Evolutionary conservation across 768 basidiomycete species (phyloP), one percentile per base, ranked within the genome.

Genomic region (Lentinula detonsa): DNA sequence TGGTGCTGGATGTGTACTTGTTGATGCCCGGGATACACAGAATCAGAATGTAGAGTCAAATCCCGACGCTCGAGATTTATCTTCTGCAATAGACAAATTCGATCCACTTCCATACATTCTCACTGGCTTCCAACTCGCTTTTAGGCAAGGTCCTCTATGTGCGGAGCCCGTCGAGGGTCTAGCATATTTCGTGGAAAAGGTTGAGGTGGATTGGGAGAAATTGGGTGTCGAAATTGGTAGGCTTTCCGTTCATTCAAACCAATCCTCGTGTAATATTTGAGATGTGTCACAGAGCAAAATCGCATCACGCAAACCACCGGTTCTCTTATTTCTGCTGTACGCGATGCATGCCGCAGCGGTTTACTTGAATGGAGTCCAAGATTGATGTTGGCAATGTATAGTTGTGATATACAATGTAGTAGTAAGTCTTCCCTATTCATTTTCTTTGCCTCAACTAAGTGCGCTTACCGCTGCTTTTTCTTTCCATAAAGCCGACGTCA

Each of bases 361-460:
- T 71, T 99, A 60, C 76, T 98, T 49, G 97, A 98, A 72, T 99
- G 97, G 97, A 98, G 95, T 1, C 97, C 97, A 13, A 81, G 97
- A 61, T 81, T 99, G 65, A 92, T 95, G 86, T 77, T 99, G 65
- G 97, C 97, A 0, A 98, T 98, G 94, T 99, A 99, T 72, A 88
- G 90, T 11, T 99, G 96, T 73, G 95, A 98, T 69, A 98, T 99
- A 58, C 97, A 98, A 75, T 93, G 95, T 1, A 95, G 96, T 15
- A 93, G 95, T 98, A 71, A 69, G 92, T 80, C 13, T 35, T 48
- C 31, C 43, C 59, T 48, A 50, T 35, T 57, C 16, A 62, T 56
- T 65, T 42, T 63, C 37, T 60, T 56, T 56, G 11, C n/a, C 48
- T 45, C 55, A 4, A 51, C 49, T 33, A 39, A 39, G 11, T 28